A percentile compares a stretch with the other conserved stretches of the same genome.
Conservation (phyloP, 495 filamentous ascomycete species). For the Letharia columbiana region DNA sequence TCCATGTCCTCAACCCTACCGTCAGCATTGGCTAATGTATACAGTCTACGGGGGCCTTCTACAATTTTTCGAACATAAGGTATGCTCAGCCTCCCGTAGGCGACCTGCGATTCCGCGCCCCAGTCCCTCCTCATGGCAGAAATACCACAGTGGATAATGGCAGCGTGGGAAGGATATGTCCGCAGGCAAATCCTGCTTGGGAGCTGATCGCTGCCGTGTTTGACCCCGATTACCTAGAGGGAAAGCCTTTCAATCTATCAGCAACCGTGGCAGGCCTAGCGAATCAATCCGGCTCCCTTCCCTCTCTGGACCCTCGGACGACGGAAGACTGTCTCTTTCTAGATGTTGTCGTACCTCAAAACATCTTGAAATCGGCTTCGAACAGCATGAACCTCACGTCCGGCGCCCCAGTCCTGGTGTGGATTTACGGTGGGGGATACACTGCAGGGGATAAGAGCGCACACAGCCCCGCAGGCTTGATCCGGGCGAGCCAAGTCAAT, state of each 20-base stretch:
- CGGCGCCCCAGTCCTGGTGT: slow-evolving; percentile 45
- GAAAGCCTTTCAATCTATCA: slow-evolving; percentile 13
- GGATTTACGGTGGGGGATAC: slow-evolving; percentile 52
- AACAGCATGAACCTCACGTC: slow-evolving; percentile 12
- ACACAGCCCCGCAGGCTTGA: slow-evolving; percentile 35
- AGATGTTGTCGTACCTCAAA: slow-evolving; percentile 41
- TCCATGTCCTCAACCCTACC: neutral
- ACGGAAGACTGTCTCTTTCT: slow-evolving; percentile 51
- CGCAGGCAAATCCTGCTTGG: slow-evolving; percentile 44
- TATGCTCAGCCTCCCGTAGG: slow-evolving; percentile 50
- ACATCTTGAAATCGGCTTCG: slow-evolving; percentile 16
- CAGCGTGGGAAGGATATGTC: slow-evolving; percentile 39
- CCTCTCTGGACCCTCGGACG: slow-evolving; percentile 35
- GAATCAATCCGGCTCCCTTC: slow-evolving; percentile 29
- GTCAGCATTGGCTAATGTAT: slow-evolving; percentile 11
- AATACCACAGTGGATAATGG: slow-evolving; percentile 37
- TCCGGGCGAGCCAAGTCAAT: slow-evolving; percentile 32
- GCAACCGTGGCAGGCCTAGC: slow-evolving; percentile 12
- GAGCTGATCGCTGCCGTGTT: slow-evolving; percentile 28
- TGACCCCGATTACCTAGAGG: slow-evolving; percentile 30
- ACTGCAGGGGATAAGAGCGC: slow-evolving; percentile 40
- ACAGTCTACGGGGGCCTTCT: slow-evolving; percentile 32
- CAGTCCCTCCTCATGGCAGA: slow-evolving; percentile 27
- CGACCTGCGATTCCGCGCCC: slow-evolving; percentile 43
- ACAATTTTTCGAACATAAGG: slow-evolving; percentile 53